These are phyloP conservation scores for Fusarium haematococcum DNA, from an alignment of 2,329 filamentous ascomycete genomes.

Conservation along the genomic window DNA sequence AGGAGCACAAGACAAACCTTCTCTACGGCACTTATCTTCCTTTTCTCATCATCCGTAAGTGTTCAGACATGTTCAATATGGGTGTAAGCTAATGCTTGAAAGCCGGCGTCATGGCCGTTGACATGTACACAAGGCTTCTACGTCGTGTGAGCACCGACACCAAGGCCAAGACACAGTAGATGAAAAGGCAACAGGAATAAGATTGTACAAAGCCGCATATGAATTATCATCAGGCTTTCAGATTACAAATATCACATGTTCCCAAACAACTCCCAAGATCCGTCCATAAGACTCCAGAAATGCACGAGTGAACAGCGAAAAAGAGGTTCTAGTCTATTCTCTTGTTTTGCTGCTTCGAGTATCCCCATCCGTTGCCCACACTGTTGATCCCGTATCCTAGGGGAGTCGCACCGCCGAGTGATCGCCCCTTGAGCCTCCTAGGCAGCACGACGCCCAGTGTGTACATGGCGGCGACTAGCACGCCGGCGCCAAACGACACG, in stretches of 20 bases:
- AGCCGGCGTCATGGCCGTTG: conserved; percentile 64
- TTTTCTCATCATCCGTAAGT: conserved; percentile 66
- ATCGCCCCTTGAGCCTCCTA: conserved; percentile 60
- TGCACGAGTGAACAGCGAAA: conserved; percentile 18
- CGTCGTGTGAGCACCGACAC: conserved; percentile 52
- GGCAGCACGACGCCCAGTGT: conserved; percentile 72
- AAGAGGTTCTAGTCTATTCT: conserved; percentile 56
- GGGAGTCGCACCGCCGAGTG: conserved; percentile 68
- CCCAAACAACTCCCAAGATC: conserved; percentile 26
- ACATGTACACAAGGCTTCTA: conserved; percentile 67
- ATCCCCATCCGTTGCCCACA: conserved; percentile 70
- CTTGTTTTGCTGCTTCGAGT: conserved; percentile 56
- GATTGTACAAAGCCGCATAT: conserved; percentile 18
- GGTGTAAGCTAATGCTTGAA: conserved; percentile 1
- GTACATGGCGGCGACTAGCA: conserved; percentile 66
- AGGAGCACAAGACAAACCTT: conserved; percentile 59
- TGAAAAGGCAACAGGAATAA: background rate
- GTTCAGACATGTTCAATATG: rapidly evolving
- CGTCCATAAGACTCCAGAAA: conserved; percentile 38
- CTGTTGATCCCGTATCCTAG: conserved; percentile 65
- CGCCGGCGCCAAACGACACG: conserved; percentile 68
- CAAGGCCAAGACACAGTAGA: conserved; percentile 54
- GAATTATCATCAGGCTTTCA: conserved; percentile 16
- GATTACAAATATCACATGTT: conserved; percentile 27
- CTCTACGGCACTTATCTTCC: conserved; percentile 63